Evolutionary conservation across 805 yeast species (phyloP), one percentile per base, ranked within the genome.

Genomic region (Zygotorulaspora chibaensis): DNA sequence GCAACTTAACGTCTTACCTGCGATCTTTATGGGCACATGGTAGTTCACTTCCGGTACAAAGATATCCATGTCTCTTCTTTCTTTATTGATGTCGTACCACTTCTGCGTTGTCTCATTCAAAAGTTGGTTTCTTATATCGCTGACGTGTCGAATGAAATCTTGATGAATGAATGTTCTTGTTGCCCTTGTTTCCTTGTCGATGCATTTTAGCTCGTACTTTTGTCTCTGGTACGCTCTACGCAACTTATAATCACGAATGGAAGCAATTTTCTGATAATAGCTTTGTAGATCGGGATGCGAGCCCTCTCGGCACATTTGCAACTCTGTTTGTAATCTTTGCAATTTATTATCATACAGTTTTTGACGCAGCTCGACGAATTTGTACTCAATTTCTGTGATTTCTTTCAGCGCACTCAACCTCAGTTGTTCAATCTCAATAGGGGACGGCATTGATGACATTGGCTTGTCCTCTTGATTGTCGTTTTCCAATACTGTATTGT

Each of bases 51-150:
- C 80, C 5, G 67, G 68, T 7, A 62, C 64, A n/a, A 57, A 53
- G 8, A 63, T 58, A 62, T 88, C 96, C 79, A 87, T 75, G 37
- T 80, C 81, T 52, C 95, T 75, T 56, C 97, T 75, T 63, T 93
- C 98, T 57, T 83, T 80, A 66, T 89, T 90, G 58, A 90, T 85
- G 54, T 85, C 83, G 69, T 91, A 91, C 98, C 98, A 93, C 51
- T 80, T 75, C 34, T 84, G 77, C 5, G 97, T 90, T 3, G 95
- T 85, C 7, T 79, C 74, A 48, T 78, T 73, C 39, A 91, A 74
- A 70, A 87, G 73, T 20, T 75, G 71, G 43, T 75, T 74, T 50
- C 88, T 84, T 38, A 76, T 65, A 59, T 88, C 95, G 55, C 82
- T 79, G 29, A 79, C 70, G 46, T 78, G 75, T 57, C 84, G 85